phyloP scores from a whole-genome alignment of 2,329 filamentous ascomycete genomes.

The Calonectria hawksworthii region DNA sequence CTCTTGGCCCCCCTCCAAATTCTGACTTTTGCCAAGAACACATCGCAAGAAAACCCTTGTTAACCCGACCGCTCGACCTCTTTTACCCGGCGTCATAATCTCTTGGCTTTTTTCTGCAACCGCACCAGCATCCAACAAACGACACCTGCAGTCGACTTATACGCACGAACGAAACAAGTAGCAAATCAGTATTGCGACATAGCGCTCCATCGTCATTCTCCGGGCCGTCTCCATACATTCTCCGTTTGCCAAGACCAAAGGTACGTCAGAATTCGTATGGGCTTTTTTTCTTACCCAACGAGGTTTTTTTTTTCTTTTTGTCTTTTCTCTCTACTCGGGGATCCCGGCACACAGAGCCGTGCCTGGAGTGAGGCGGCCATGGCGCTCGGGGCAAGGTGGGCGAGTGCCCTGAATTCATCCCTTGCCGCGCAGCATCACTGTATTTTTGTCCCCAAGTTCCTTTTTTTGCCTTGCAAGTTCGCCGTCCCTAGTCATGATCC shows the following conservation, averaged over 20 bases:
- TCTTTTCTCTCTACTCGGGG: slow-evolving; percentile 41
- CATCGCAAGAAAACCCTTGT: slow-evolving; percentile 38
- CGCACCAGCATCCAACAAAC: not conserved
- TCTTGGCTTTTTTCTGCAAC: slow-evolving; percentile 29
- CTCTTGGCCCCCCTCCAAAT: slow-evolving; percentile 39
- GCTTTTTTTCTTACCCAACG: slow-evolving; percentile 29
- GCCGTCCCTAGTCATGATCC: not conserved
- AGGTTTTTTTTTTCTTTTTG: slow-evolving; percentile 18
- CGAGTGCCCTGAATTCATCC: slow-evolving; percentile 45
- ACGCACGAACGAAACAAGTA: slow-evolving; percentile 26
- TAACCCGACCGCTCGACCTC: slow-evolving; percentile 31
- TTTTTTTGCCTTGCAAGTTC: not conserved
- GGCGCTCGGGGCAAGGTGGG: slow-evolving; percentile 50
- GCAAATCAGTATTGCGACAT: not conserved
- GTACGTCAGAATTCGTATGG: slow-evolving; percentile 45
- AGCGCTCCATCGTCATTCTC: not conserved
- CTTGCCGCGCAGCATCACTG: slow-evolving; percentile 27
- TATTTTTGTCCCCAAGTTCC: not conserved
- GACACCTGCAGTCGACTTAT: slow-evolving; percentile 1
- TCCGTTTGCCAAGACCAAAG: slow-evolving; percentile 33
- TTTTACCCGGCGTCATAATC: slow-evolving; percentile 15
- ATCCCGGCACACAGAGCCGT: slow-evolving; percentile 38
- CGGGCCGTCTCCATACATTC: slow-evolving; percentile 6
- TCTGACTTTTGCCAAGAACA: slow-evolving; percentile 40
- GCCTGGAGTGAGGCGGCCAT: slow-evolving; percentile 47